phyloP scores from a whole-genome alignment of 768 basidiomycete species.

The Tricholoma flavovirens region DNA sequence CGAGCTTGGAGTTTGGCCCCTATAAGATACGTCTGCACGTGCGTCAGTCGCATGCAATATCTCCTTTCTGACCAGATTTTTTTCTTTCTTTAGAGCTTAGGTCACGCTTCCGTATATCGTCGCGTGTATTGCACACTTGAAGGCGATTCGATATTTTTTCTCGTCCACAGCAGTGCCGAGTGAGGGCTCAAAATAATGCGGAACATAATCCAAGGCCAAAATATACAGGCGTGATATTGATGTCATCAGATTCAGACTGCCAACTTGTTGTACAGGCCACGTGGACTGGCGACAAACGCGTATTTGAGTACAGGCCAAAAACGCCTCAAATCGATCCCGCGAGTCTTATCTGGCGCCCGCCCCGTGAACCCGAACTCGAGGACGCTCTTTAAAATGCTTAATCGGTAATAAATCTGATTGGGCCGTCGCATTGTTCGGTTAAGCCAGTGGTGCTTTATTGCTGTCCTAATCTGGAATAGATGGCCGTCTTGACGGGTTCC shows the following conservation, averaged over 20 bases:
- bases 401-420: neutral
- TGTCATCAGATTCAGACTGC: too few species aligned
- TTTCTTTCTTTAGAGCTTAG: neutral
- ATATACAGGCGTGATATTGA: neutral
- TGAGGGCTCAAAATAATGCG: neutral
- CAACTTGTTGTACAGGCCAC: neutral
- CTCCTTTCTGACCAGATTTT: neutral
- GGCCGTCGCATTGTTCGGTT: neutral
- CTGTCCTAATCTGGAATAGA: neutral
- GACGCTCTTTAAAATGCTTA: neutral
- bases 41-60: neutral
- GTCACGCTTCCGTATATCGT: neutral
- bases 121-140: neutral
- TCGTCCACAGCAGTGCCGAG: neutral
- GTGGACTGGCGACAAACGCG: neutral
- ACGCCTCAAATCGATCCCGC: neutral
- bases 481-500: neutral
- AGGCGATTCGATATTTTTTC: neutral
- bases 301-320: neutral
- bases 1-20: neutral
- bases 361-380: neutral
- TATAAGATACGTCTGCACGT: neutral
- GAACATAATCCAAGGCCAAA: neutral
- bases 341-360: neutral
- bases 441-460: neutral